These are phyloP conservation scores for Fraxinus paxiana DNA, from an alignment of 305 asterid genomes.

Conservation along the genomic window DNA sequence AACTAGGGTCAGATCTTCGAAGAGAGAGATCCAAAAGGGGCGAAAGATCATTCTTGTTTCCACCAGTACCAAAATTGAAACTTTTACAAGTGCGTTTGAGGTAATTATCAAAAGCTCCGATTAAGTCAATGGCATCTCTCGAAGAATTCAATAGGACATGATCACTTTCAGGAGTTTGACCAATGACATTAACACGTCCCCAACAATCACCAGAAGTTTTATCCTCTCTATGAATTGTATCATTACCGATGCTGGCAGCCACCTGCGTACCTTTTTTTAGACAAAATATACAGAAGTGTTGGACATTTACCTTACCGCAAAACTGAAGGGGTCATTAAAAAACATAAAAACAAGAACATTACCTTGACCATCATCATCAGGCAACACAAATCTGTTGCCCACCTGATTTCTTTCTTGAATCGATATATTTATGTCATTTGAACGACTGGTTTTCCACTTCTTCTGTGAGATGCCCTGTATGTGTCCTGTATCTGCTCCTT, in stretches of 20 bases:
- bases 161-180: slow-evolving; percentile 29
- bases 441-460: slow-evolving; percentile 24
- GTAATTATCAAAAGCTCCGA: slow-evolving; percentile 69
- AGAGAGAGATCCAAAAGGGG: slow-evolving; percentile 71
- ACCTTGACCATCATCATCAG: slow-evolving; percentile 41
- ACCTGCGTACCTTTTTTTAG: slow-evolving; percentile 30
- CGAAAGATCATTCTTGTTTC: slow-evolving; percentile 44
- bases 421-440: slow-evolving; percentile 27
- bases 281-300: background rate
- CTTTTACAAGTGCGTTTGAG: slow-evolving; percentile 32
- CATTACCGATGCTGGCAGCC: slow-evolving; percentile 22
- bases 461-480: slow-evolving; percentile 27
- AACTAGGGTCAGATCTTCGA: slow-evolving; percentile 51
- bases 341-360: background rate
- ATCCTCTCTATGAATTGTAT: slow-evolving; percentile 31
- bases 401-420: slow-evolving; percentile 34
- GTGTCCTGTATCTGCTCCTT: slow-evolving; percentile 38
- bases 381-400: slow-evolving; percentile 25
- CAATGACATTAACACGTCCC: slow-evolving; percentile 26
- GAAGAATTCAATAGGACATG: slow-evolving; percentile 29
- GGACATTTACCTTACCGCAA: slow-evolving; percentile 10
- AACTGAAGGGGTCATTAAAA: background rate
- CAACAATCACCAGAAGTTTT: slow-evolving; percentile 24
- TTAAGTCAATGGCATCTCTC: slow-evolving; percentile 64
- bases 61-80: slow-evolving; percentile 30